phyloP scores from a whole-genome alignment of 108 stramenopile species.

The Fistulifera solaris region DNA sequence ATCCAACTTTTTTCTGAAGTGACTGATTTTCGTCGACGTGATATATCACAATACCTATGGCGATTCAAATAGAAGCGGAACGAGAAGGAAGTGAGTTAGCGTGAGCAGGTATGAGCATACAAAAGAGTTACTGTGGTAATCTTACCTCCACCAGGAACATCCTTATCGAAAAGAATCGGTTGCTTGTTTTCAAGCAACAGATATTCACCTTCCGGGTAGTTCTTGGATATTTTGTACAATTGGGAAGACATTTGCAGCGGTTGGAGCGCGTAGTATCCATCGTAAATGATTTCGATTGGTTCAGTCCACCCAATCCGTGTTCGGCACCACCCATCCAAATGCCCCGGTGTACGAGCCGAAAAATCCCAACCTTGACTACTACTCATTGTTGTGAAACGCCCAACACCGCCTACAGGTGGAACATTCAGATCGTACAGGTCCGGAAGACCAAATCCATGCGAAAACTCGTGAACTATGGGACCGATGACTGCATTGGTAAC shows the following conservation, averaged over 20 bases:
- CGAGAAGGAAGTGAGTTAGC: conserved; percentile 10
- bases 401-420: conserved; percentile 30
- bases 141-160: neutral
- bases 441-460: conserved; percentile 29
- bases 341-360: conserved; percentile 5
- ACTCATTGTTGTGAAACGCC: conserved; percentile 19
- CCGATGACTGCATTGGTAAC: conserved; percentile 20
- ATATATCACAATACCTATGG: conserved; percentile 1
- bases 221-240: conserved; percentile 33
- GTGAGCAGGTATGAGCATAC: neutral
- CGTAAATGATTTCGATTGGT: conserved; percentile 27
- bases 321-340: conserved; percentile 13
- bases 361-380: conserved; percentile 4
- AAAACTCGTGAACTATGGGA: conserved; percentile 29
- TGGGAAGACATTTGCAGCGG: conserved; percentile 28
- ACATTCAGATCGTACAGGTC: conserved; percentile 49
- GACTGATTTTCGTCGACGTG: conserved; percentile 1
- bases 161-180: neutral
- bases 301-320: conserved; percentile 29
- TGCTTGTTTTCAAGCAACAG: conserved; percentile 54
- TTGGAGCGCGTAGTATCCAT: conserved; percentile 35
- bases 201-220: conserved; percentile 41
- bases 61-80: neutral
- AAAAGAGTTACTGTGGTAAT: no score
- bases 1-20: conserved; percentile 32